phyloP scores from a whole-genome alignment of 176 grass and related monocot species.

The Luzula sylvatica region DNA sequence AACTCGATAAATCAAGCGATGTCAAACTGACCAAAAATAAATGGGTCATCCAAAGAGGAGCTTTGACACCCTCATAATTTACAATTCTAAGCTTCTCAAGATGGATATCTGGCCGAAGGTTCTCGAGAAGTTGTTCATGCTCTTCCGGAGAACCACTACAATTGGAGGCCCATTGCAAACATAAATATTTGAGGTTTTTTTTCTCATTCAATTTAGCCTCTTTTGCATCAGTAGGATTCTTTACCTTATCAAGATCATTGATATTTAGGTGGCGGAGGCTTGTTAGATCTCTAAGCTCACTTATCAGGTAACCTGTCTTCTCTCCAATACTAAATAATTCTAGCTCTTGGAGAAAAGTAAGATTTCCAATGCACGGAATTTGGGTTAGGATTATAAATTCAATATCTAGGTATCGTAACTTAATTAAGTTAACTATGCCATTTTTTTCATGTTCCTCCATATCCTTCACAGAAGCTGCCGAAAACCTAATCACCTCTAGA shows the following conservation, averaged over 20 bases:
- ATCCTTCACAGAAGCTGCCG: neutral
- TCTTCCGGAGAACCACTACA: neutral
- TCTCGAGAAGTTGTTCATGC: constrained; percentile 9
- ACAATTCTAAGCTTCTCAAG: constrained; percentile 21
- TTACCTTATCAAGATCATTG: constrained; percentile 23
- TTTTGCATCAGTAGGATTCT: neutral
- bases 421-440: constrained; percentile 22
- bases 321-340: constrained; percentile 17
- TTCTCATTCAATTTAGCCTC: constrained; percentile 16
- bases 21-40: constrained; percentile 14
- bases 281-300: constrained; percentile 20
- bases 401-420: constrained; percentile 8
- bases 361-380: constrained; percentile 20
- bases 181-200: constrained; percentile 5
- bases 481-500: constrained; percentile 6
- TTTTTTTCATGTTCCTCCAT: neutral
- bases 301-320: constrained; percentile 16
- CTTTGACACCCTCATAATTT: constrained; percentile 17
- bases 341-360: constrained; percentile 4
- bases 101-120: constrained; percentile 14
- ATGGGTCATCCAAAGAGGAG: constrained; percentile 23
- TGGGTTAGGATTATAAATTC: neutral
- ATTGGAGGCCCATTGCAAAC: constrained; percentile 14
- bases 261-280: constrained; percentile 17
- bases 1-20: constrained; percentile 19